Evolutionary conservation across 805 yeast genomes (phyloP), one percentile per base, ranked within the genome.

Genomic region (Suhomyces tanzawaensis): DNA sequence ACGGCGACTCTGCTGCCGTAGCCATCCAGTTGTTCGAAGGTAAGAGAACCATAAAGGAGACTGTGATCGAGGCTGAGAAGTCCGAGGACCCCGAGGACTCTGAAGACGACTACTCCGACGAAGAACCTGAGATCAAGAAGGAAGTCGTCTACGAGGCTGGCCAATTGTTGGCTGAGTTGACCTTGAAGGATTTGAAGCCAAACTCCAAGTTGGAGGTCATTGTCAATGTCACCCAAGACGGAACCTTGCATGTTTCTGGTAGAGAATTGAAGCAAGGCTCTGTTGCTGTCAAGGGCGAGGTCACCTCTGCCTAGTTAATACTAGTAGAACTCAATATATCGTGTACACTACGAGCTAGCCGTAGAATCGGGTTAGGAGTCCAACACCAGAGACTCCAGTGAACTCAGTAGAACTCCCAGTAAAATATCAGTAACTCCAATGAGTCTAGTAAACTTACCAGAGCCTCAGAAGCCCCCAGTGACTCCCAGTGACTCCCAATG

Each of bases 81-180:
- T 76, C 63, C 45, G 73, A 75, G 23, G 78, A 72, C 47, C 75
- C 68, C 29, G 78, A 72, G 29, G 77, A 70, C 24, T 75, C 69
- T 22, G 81, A 71, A 47, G 62, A 56, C 13, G 66, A 59, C 36
- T 66, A 60, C 44, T 65, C 69, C 9, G 96, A 88, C 53, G 95
- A 86, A 49, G 97, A 90, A 71, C 96, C 96, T 49, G 96, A 90
- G 65, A 74, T 87, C 58, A 69, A 79, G 47, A 82, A 80, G 66
- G 85, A 80, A 69, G 83, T 83, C 48, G 81, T 79, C 32, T 81
- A 79, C 71, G 76, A 76, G 56, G 77, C 89, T 46, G 87, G 88
- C 47, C 74, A 78, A 37, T 75, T 79, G 53, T 74, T 93, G 53
- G 95, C 89, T 47, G 86, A 85, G 58, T 70, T 89, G 50, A 83